phyloP scores from a whole-genome alignment of 116 monocot genomes.

The Trichopus zeylanicus region DNA sequence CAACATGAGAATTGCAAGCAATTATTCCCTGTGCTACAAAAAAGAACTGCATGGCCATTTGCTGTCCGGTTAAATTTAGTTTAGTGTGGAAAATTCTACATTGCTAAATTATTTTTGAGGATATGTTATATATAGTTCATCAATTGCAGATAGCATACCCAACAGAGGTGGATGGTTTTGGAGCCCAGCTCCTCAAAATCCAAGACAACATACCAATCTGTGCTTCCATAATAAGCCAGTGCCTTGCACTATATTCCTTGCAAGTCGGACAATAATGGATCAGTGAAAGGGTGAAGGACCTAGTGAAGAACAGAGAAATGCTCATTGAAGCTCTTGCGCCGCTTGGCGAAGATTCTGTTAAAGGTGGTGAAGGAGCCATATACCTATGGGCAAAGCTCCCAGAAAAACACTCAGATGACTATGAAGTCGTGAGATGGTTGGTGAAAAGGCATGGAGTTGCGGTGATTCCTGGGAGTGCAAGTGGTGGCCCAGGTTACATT shows the following conservation, averaged over 20 bases:
- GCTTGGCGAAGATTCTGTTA: constrained; percentile 65
- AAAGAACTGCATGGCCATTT: too few relatives aligned
- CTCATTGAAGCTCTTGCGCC: constrained; percentile 66
- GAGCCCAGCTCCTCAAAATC: constrained; percentile 76
- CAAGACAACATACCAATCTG: constrained; percentile 99
- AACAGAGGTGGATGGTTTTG: constrained; percentile 51
- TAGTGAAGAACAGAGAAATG: constrained; percentile 72
- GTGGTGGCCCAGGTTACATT: constrained; percentile 68
- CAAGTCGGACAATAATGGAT: constrained; percentile 74
- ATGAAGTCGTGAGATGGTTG: constrained; percentile 85
- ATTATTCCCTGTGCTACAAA: too few relatives aligned
- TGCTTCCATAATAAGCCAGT: constrained; percentile 81
- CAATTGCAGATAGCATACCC: constrained; percentile 88
- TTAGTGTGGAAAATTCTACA: too few relatives aligned
- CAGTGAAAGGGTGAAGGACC: constrained; percentile 48
- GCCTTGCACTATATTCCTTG: constrained; percentile 69
- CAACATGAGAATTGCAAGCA: too few relatives aligned
- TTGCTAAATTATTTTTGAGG: too few relatives aligned
- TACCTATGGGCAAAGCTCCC: constrained; percentile 98
- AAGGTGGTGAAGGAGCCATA: constrained; percentile 94
- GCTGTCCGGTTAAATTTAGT: too few relatives aligned
- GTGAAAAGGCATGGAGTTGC: constrained; percentile 64
- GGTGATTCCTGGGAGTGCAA: constrained; percentile 81
- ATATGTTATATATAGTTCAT: neutral
- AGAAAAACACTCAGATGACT: constrained; percentile 58